Evolutionary conservation across 176 grass and related monocot species (phyloP), one percentile per base, ranked within the genome.

Genomic region (Thalia dealbata): DNA sequence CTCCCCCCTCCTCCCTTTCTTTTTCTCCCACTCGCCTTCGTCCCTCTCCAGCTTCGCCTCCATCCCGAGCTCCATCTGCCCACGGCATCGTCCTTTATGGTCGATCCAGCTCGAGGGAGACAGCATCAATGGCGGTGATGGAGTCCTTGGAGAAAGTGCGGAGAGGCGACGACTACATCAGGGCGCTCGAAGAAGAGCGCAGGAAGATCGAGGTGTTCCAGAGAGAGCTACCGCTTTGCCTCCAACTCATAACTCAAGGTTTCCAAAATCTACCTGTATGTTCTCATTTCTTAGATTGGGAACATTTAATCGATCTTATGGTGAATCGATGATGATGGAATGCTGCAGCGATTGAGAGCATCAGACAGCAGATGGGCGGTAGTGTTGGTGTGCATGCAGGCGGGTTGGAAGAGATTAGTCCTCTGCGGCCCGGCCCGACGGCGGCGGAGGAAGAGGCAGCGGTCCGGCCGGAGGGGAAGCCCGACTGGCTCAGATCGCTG

Each of bases 181-280:
- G 83, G 8, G 84, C 84, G 23, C 89, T 97, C 18, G 93, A 97
- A 78, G 85, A 88, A 50, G 93, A 97, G 81, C 83, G 85, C 6
- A 71, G 70, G 75, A 97, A 97, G 79, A 97, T 97, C 78, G 66
- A 86, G 76, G 93, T 92, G 5, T 97, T 97, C 76, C 87, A 82
- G 71, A 80, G 93, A 10, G 93, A 97, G 83, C 82, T 97, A 2
- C 93, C 93, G 0, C 87, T 97, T 70, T 97, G 89, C 61, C 81
- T 97, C 55, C 67, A 91, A 45, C 93, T 97, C 78, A 85, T 97
- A 55, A 88, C 85, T 3, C 81, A 88, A 55, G 83, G 93, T 90
- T 78, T 48, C n/a, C n/a, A n/a, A n/a, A n/a, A n/a, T n/a, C n/a
- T n/a, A n/a, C n/a, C n/a, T n/a, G n/a, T n/a, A n/a, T n/a, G n/a